Evolutionary conservation across 2,329 filamentous ascomycete species (phyloP).

Genomic region (Aspergillus amoenus): DNA sequence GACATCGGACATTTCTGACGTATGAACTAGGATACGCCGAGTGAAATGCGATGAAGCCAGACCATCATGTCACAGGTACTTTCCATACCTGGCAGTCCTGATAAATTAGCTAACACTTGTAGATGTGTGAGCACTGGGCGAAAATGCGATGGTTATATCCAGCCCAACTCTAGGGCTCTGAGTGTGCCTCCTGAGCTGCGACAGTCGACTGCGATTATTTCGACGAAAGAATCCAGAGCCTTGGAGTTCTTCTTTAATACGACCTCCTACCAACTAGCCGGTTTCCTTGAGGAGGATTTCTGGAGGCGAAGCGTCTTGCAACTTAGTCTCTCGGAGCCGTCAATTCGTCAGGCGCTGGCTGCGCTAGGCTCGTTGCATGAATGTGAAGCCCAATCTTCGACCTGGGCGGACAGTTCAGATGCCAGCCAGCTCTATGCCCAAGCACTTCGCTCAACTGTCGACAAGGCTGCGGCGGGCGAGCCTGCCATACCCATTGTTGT

Average conservation of each 20-base stretch:
- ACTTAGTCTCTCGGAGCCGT: slow-evolving; percentile 61
- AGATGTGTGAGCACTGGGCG: neutral
- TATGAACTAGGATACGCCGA: slow-evolving; percentile 31
- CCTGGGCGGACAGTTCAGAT: neutral
- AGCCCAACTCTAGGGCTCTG: neutral
- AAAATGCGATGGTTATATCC: neutral
- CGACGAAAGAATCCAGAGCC: slow-evolving; percentile 11
- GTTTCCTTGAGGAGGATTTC: slow-evolving; percentile 66
- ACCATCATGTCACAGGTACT: slow-evolving; percentile 61
- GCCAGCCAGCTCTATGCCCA: neutral
- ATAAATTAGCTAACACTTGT: neutral
- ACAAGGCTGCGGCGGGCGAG: slow-evolving; percentile 47
- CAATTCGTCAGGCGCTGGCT: slow-evolving; percentile 65
- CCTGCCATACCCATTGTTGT: slow-evolving; percentile 40
- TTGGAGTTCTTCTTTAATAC: slow-evolving; percentile 50
- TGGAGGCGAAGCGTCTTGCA: slow-evolving; percentile 64
- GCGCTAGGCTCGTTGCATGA: slow-evolving; percentile 68
- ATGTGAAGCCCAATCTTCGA: slow-evolving; percentile 25
- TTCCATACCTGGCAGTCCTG: neutral
- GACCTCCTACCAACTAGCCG: slow-evolving; percentile 63
- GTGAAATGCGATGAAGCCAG: slow-evolving; percentile 68
- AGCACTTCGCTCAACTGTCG: slow-evolving; percentile 13
- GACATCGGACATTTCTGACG: neutral
- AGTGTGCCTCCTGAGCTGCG: neutral
- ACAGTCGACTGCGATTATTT: neutral